These are phyloP conservation scores for Salvia sclarea DNA, from an alignment of 305 asterid genomes.

Conservation along the genomic window DNA sequence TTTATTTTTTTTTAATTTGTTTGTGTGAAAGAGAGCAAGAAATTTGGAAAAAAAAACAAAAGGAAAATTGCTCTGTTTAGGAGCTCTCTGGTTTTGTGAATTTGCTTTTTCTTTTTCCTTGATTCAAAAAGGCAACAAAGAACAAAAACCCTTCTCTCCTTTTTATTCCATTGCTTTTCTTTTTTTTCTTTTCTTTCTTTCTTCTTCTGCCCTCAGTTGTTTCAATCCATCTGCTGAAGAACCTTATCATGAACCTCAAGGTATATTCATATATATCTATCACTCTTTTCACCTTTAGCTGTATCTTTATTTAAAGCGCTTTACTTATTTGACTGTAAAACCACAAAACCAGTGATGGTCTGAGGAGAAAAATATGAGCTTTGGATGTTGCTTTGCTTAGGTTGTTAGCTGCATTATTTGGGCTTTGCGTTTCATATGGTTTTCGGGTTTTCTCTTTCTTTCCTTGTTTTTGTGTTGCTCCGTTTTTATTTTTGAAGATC, in stretches of 20 bases:
- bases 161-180: constrained; percentile 25
- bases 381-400: not conserved
- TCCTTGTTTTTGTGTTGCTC: not conserved
- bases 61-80: constrained; percentile 13
- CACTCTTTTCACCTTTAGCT: constrained; percentile 20
- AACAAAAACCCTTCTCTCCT: constrained; percentile 39
- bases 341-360: constrained; percentile 19
- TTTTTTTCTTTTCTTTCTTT: constrained; percentile 10
- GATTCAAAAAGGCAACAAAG: constrained; percentile 41
- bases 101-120: constrained; percentile 35
- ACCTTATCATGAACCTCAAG: constrained; percentile 54
- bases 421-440: constrained; percentile 5
- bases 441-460: not conserved
- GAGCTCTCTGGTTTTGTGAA: constrained; percentile 34
- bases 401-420: constrained; percentile 7
- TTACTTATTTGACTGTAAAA: constrained; percentile 35
- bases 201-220: constrained; percentile 28
- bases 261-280: constrained; percentile 44
- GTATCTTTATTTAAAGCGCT: constrained; percentile 38
- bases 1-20: not conserved
- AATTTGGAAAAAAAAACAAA: not conserved
- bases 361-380: constrained; percentile 25
- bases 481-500: constrained; percentile 27
- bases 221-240: constrained; percentile 35
- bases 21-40: not conserved